Evolutionary conservation across 768 basidiomycete species (phyloP).

Genomic region (Lentinula aciculospora): DNA sequence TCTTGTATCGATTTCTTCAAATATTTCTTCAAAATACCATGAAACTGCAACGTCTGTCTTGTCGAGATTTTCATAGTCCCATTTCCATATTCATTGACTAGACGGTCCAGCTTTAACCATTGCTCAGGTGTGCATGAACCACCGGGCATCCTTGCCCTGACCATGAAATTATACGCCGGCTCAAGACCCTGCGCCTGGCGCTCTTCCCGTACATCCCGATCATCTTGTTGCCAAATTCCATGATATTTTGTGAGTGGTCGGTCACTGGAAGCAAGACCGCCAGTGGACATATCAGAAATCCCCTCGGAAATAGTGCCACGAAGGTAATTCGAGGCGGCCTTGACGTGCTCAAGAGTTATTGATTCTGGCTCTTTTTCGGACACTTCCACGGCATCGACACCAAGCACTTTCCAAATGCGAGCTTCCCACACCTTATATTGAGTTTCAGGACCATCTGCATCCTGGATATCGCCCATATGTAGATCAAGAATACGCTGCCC

Average conservation of each 20-base stretch:
- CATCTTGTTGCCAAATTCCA: constrained; percentile 95
- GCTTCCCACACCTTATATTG: constrained; percentile 97
- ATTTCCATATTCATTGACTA: constrained; percentile 91
- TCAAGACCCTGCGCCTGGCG: constrained; percentile 88
- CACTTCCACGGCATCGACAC: constrained; percentile 85
- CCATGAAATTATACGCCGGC: constrained; percentile 98
- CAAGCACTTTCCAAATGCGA: constrained; percentile 86
- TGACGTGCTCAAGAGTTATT: constrained; percentile 99
- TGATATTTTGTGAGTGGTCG: constrained; percentile 98
- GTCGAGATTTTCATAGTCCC: constrained; percentile 97
- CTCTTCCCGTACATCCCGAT: constrained; percentile 97
- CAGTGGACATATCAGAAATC: constrained; percentile 77
- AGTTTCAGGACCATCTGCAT: constrained; percentile 92
- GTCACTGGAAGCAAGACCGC: constrained; percentile 87
- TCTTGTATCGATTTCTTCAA: constrained; percentile 95
- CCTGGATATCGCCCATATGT: constrained; percentile 94
- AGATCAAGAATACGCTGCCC: constrained; percentile 68
- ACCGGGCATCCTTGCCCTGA: constrained; percentile 92
- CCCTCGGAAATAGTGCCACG: constrained; percentile 95
- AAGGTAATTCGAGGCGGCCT: constrained; percentile 89
- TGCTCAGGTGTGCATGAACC: constrained; percentile 90
- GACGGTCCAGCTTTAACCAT: constrained; percentile 95
- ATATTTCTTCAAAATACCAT: constrained; percentile 96
- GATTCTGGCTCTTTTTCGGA: constrained; percentile 93
- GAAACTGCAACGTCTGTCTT: constrained; percentile 98